A percentile compares a stretch with the other conserved stretches of the same genome.
Evolutionary conservation across 441 rosid genomes (phyloP).

Genomic region (Euphorbia schlechtendalii): DNA sequence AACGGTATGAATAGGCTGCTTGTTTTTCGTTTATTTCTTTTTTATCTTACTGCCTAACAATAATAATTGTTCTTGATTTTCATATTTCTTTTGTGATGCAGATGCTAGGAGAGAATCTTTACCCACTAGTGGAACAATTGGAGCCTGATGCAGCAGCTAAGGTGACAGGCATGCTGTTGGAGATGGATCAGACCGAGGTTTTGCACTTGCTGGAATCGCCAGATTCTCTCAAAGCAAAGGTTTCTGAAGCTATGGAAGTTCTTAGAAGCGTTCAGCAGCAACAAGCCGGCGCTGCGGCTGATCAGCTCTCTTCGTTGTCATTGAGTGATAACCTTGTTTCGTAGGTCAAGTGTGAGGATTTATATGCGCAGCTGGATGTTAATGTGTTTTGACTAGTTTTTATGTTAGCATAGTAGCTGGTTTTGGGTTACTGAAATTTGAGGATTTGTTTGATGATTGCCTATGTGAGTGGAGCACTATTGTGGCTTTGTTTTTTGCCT

Average conservation of each 20-base stretch:
- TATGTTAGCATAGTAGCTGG: conserved; percentile 9
- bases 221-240: conserved; percentile 73
- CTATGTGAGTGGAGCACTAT: not conserved
- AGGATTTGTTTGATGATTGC: conserved; percentile 11
- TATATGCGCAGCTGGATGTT: conserved; percentile 5
- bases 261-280: conserved; percentile 68
- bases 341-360: conserved; percentile 19
- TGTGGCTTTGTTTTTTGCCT: not conserved
- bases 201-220: conserved; percentile 83
- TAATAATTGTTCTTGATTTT: not conserved
- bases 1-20: conserved; percentile 37
- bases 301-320: conserved; percentile 64
- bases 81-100: conserved; percentile 8
- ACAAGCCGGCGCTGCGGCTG: conserved; percentile 52
- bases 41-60: not conserved
- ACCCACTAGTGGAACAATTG: conserved; percentile 79
- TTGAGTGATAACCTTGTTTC: conserved; percentile 55
- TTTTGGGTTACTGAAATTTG: conserved; percentile 6
- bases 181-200: conserved; percentile 92
- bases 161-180: conserved; percentile 91
- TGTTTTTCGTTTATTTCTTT: conserved; percentile 1
- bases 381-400: conserved; percentile 14
- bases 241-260: conserved; percentile 89
- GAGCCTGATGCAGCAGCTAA: conserved; percentile 81
- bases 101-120: conserved; percentile 89